Base-by-base conservation (phyloP, 441 rosid genomes). In the Adansonia madagascariensis region DNA sequence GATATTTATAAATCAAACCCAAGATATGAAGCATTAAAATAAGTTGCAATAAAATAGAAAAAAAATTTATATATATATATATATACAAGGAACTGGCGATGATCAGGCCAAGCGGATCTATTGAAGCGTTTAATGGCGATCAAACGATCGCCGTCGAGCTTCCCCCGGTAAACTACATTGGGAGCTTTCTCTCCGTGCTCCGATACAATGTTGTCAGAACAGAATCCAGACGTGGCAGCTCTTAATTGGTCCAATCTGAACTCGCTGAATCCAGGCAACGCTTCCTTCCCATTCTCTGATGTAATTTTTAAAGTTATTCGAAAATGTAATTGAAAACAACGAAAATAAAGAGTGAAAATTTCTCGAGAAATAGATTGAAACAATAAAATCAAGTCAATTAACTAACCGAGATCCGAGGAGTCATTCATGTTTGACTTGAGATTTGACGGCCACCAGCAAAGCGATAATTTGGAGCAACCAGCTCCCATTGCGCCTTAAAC, bases 141-240 rank as follows among this genome's bases (percentile, higher is more conserved):
- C 84, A 83, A 89, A 3, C 86, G 87, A 75, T 85, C 93, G 62
- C 89, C 97, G 8, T 86, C 94, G 17, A 94, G 85, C 80, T 79
- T 88, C 66, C 95, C 97, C 85, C 77, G 89, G 71, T 91, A 94
- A 35, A 94, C 98, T 50, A 94, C 92, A 86, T 94, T 94, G 12
- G 98, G 98, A 81, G 98, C 97, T 80, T 91, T 94, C 84, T 91
- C 97, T 1, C 98, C 98, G 50, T 94, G 97, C 81, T 94, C 98
- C 14, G 98, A 92, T 17, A 94, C 98, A 52, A 94, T 91, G 79
- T 87, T 88, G 75, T 91, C 98, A 0, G 89, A 43, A 11, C 87
- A 83, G 83, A 94, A 92, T 2, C 95, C 95, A 1, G 89, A 81
- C 15, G 98, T 92, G 72, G 97, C 97, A 77, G 87, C 84, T 85